Evolutionary conservation across 495 filamentous ascomycete species (phyloP).

Genomic region (Paragyromitra xinjiangensis): DNA sequence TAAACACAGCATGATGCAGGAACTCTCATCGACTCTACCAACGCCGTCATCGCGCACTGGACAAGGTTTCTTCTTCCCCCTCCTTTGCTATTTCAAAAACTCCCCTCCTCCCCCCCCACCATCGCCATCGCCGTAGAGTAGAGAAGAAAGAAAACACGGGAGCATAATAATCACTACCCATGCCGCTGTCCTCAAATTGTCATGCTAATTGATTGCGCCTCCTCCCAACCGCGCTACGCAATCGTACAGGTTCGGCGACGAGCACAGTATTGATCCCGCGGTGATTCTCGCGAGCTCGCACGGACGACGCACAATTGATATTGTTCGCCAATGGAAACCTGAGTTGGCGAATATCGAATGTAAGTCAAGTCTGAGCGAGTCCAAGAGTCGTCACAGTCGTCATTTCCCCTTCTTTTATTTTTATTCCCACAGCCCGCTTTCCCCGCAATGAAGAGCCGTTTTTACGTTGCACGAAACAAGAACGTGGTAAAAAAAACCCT

Average conservation of each 20-base stretch:
- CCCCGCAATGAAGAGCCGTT: constrained; percentile 7
- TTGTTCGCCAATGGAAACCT: constrained; percentile 55
- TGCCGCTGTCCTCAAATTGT: constrained; percentile 10
- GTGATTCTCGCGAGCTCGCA: constrained; percentile 88
- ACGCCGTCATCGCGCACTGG: constrained; percentile 93
- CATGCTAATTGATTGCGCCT: constrained; percentile 39
- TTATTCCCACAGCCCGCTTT: constrained; percentile 11
- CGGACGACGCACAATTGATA: constrained; percentile 84
- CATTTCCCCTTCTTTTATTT: background rate
- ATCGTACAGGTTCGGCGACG: constrained; percentile 73
- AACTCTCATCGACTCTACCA: constrained; percentile 80
- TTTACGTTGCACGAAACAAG: constrained; percentile 14
- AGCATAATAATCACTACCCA: background rate
- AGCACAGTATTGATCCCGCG: constrained; percentile 81
- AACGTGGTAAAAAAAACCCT: constrained; percentile 4
- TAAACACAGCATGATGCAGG: constrained; percentile 56
- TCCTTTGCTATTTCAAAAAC: background rate
- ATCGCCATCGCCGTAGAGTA: constrained; percentile 13
- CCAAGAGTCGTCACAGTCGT: constrained; percentile 12
- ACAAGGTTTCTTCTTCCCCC: constrained; percentile 67
- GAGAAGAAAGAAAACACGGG: constrained; percentile 1
- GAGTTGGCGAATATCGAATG: constrained; percentile 81
- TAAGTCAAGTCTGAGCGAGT: constrained; percentile 21
- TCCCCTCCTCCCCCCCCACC: background rate
- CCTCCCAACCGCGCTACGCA: background rate